Evolutionary conservation across 345 rosid species (phyloP), one percentile per base, ranked within the genome.

Genomic region (Triadica sebifera): DNA sequence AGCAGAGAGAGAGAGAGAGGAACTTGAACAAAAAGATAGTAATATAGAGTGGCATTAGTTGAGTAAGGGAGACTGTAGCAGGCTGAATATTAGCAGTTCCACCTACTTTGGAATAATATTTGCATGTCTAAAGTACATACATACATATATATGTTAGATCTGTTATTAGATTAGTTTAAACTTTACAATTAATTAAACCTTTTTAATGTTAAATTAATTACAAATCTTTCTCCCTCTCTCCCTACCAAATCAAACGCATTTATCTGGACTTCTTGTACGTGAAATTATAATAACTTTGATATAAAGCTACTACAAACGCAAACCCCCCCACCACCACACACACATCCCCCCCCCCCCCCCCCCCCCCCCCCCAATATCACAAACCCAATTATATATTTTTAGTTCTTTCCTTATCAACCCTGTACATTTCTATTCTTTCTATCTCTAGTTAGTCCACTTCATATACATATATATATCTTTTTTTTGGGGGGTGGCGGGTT

Each of bases 271-370:
- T 75, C 45, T 8, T 60, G 39, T 58, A 78, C 71, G 43, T 71
- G 49, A 78, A 59, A 83, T 79, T 64, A 83, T 77, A 70, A 59
- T 83, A 71, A 71, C 89, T 81, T 86, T 72, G 77, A 37, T 71
- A 22, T 77, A 83, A 81, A 86, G 89, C 75, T 79, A 81, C n/a
- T n/a, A n/a, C n/a, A n/a, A n/a, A 12, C 58, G 25, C 43, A n/a
- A n/a, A n/a, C n/a, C n/a, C n/a, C n/a, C n/a, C n/a, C n/a, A n/a
- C n/a, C n/a, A n/a, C n/a, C n/a, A n/a, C n/a, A n/a, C n/a, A n/a
- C n/a, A n/a, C n/a, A n/a, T n/a, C n/a, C n/a, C n/a, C n/a, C n/a
- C n/a, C n/a, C n/a, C n/a, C n/a, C n/a, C n/a, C n/a, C n/a, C n/a
- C n/a, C n/a, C n/a, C n/a, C n/a, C n/a, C 25, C 22, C 76, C 62